Conservation (phyloP, 768 basidiomycete genomes). For the Lanmaoa rubissima region DNA sequence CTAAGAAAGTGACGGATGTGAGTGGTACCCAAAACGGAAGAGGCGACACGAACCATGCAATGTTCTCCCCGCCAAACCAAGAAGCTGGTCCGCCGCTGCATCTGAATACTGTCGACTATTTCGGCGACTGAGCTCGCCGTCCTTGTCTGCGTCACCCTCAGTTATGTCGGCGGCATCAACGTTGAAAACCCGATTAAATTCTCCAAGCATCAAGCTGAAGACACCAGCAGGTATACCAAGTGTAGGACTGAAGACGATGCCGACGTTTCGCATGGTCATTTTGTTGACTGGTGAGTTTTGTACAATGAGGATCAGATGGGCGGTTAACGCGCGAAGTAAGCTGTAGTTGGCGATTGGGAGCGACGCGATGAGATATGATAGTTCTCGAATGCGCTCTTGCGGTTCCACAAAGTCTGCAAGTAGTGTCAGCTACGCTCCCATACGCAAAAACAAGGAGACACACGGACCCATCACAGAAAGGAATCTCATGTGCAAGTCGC, state of each 20-base stretch:
- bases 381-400: constrained; percentile 83
- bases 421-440: constrained; percentile 12
- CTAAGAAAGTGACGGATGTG: constrained; percentile 21
- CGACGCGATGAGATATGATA: constrained; percentile 80
- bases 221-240: constrained; percentile 97
- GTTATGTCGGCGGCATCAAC: constrained; percentile 46
- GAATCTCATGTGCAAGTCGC: constrained; percentile 88
- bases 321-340: constrained; percentile 88
- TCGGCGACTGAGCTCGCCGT: constrained; percentile 53
- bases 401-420: constrained; percentile 80
- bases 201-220: constrained; percentile 90
- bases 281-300: constrained; percentile 89
- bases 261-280: constrained; percentile 98
- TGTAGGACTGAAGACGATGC: constrained; percentile 97
- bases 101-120: constrained; percentile 86
- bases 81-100: constrained; percentile 77
- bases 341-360: constrained; percentile 93
- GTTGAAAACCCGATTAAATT: constrained; percentile 93
- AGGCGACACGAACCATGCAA: constrained; percentile 51
- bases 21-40: neutral
- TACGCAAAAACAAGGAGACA: constrained; percentile 14
- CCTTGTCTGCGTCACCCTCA: constrained; percentile 26
- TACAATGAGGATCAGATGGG: constrained; percentile 93
- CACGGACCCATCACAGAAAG: constrained; percentile 86
- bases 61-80: constrained; percentile 71